Base-by-base conservation (phyloP, 257 asterid genomes). In the Dorcoceras hygrometricum region DNA sequence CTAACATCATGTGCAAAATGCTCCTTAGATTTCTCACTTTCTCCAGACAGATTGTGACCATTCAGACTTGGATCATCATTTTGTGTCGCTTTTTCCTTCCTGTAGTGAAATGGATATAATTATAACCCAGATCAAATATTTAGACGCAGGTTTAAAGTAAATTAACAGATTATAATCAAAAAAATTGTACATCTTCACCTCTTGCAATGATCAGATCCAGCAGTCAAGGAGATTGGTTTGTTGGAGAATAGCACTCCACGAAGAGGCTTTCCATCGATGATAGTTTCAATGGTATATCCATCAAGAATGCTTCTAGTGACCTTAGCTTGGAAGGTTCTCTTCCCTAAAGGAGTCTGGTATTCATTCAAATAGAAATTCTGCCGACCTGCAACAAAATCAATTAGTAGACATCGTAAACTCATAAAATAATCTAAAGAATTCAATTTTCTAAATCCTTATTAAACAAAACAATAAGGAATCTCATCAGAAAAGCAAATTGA, bases 241-340 rank as follows among this genome's bases (percentile, higher is more conserved):
- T 79, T 80, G 68, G 93, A 83, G 81, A 94, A 87, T 50, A 94
- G 29, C 48, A 94, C 72, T 68, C 99, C 99, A 65, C 86, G 90
- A 66, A 94, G 91, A 71, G 80, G 87, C 81, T 76, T 86, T 65
- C 98, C 99, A 74, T 89, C 96, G 29, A 94, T 88, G 69, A 85
- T 46, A 66, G 99, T 90, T 81, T 90, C 99, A 29, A 94, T 84
- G 23, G 87, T 79, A 73, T 80, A 90, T 67, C 93, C 89, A 29
- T 84, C 83, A 32, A 81, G 67, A 64, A 84, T 74, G 80, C 83
- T 83, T 81, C 83, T 85, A 16, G 86, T 84, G 68, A 94, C 91
- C 77, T 82, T 89, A 34, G 98, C 98, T 77, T 89, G 88, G 83
- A 94, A 90, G 65, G 83, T 71, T 76, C 81, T 86, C 71, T 87